Evolutionary conservation across 2,329 filamentous ascomycete genomes (phyloP).

Genomic region (Lasiodiplodia theobromae): DNA sequence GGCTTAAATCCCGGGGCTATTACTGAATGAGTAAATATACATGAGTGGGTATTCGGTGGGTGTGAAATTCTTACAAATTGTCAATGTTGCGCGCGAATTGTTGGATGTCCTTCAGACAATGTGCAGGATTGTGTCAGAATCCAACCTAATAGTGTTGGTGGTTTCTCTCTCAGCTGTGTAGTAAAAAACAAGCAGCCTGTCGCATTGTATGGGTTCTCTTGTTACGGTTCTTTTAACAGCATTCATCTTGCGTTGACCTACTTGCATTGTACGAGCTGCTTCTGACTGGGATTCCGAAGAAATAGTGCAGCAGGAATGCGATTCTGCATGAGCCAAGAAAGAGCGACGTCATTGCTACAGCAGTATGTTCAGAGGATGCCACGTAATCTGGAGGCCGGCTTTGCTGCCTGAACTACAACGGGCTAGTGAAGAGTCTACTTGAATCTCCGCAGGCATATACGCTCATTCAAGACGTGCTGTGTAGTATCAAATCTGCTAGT

Average conservation of each 20-base stretch:
- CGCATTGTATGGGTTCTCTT: not conserved
- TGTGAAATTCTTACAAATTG: conserved; percentile 2
- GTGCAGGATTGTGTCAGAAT: not conserved
- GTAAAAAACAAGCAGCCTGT: not conserved
- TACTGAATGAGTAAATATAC: conserved; percentile 4
- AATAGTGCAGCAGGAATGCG: no score
- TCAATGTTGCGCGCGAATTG: not conserved
- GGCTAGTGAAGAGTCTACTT: no score
- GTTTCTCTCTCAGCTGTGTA: not conserved
- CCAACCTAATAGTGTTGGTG: not conserved
- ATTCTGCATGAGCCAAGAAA: no score
- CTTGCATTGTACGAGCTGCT: not conserved
- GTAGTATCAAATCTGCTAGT: no score
- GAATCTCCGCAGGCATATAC: no score
- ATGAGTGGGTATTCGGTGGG: not conserved
- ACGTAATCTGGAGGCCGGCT: no score
- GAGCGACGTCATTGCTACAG: no score
- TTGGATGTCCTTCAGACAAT: not conserved
- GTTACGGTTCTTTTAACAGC: not conserved
- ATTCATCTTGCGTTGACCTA: not conserved
- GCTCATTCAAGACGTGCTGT: no score
- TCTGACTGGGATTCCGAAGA: not conserved
- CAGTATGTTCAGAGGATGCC: no score
- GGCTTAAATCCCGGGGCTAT: not conserved
- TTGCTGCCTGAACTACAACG: no score